phyloP scores from a whole-genome alignment of 2,329 filamentous ascomycete genomes.

The Hypoxylon sp. region DNA sequence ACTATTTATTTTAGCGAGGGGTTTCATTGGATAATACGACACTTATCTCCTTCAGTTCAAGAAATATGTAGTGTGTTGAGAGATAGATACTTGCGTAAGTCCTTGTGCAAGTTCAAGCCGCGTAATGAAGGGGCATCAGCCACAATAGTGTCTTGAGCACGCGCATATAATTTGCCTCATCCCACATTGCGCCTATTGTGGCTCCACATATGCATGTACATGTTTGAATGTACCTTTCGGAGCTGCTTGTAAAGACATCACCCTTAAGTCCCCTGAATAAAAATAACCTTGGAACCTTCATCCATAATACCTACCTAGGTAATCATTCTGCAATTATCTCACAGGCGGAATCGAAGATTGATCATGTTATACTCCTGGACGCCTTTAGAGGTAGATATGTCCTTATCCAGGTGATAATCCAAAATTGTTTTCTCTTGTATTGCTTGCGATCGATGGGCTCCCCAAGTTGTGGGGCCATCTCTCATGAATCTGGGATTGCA shows the following conservation, averaged over 20 bases:
- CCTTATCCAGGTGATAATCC: neutral
- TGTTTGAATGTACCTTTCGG: neutral
- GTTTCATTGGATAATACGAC: constrained; percentile 9
- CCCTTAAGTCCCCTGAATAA: neutral
- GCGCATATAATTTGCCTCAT: constrained; percentile 1
- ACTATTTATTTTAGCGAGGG: neutral
- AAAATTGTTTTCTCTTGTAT: neutral
- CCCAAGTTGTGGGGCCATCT: neutral
- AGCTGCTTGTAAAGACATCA: neutral
- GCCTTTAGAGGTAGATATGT: neutral
- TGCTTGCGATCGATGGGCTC: neutral
- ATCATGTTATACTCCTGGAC: neutral
- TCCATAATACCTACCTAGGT: too few relatives aligned
- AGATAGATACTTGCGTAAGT: neutral
- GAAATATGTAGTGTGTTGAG: neutral
- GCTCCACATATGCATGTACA: neutral
- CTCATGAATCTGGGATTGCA: constrained; percentile 14
- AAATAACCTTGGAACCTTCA: constrained; percentile 6
- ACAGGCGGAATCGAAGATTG: neutral
- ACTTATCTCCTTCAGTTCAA: neutral
- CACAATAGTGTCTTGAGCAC: constrained; percentile 1
- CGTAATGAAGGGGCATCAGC: constrained; percentile 25
- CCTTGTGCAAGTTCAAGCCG: constrained; percentile 16
- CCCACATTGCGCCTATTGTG: neutral
- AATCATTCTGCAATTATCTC: neutral